Evolutionary conservation across 441 rosid species (phyloP).

Genomic region (Pelargonium citronellum): DNA sequence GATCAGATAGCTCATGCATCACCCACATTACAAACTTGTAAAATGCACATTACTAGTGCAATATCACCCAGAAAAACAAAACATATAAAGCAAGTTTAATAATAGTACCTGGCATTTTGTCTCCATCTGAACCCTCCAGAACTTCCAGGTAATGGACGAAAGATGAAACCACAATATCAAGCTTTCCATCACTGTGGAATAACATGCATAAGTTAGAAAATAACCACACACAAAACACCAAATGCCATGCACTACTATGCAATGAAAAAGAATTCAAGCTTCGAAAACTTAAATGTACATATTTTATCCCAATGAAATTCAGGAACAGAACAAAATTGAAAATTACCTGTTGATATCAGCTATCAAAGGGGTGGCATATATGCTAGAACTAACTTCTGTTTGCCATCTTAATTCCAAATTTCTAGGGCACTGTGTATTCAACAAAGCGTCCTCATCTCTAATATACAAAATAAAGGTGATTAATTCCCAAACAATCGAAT

Average conservation of each 20-base stretch:
- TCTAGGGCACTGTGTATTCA: constrained; percentile 90
- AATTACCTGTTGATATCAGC: constrained; percentile 89
- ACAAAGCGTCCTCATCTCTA: constrained; percentile 85
- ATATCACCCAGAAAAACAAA: background rate
- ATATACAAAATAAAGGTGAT: constrained; percentile 15
- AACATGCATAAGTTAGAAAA: background rate
- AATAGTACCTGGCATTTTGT: constrained; percentile 83
- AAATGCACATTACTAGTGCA: background rate
- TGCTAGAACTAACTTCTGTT: constrained; percentile 95
- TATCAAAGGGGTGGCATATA: constrained; percentile 87
- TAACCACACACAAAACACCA: background rate
- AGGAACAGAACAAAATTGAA: background rate
- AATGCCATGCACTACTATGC: background rate
- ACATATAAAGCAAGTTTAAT: constrained; percentile 1
- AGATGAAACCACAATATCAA: constrained; percentile 93
- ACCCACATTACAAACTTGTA: background rate
- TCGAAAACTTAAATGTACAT: background rate
- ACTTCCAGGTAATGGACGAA: constrained; percentile 98
- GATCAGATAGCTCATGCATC: background rate
- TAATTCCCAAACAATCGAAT: background rate
- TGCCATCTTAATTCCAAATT: constrained; percentile 97
- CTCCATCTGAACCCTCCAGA: constrained; percentile 98
- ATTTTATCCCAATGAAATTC: background rate
- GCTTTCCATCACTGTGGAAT: constrained; percentile 82
- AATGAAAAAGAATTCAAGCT: background rate